These are phyloP conservation scores for Citrullus amarus DNA, from an alignment of 306 rosid genomes.

Conservation along the genomic window DNA sequence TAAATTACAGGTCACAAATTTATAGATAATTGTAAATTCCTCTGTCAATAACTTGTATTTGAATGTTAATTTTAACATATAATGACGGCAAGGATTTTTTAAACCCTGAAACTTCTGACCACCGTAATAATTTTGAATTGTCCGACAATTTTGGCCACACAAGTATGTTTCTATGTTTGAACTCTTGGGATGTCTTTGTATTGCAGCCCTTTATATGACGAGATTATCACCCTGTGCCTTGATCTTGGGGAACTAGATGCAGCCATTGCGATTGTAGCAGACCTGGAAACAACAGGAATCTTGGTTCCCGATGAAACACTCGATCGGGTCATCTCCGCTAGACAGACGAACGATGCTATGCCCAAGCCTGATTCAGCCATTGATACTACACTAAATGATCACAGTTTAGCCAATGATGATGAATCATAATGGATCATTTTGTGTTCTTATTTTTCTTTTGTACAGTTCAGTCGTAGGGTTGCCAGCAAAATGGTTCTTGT, in stretches of 20 bases:
- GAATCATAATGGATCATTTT: neutral
- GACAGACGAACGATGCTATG: conserved; percentile 21
- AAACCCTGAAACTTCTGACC: neutral
- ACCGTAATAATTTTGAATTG: neutral
- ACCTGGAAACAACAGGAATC: conserved; percentile 75
- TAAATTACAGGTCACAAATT: neutral
- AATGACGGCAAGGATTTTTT: neutral
- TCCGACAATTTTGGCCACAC: neutral
- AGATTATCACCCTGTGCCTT: conserved; percentile 59
- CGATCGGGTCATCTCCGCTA: conserved; percentile 71
- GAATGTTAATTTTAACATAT: neutral
- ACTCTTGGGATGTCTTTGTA: neutral
- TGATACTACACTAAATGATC: conserved; percentile 2
- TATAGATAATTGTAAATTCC: neutral
- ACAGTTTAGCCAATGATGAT: neutral
- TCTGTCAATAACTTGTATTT: neutral
- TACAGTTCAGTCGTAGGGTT: neutral
- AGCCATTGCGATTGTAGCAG: conserved; percentile 89
- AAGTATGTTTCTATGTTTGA: neutral
- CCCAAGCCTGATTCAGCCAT: conserved; percentile 5
- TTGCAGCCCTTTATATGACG: conserved; percentile 76
- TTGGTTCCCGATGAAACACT: conserved; percentile 65
- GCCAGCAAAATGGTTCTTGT: neutral
- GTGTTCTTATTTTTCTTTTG: neutral
- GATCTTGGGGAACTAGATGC: conserved; percentile 92